Conservation (phyloP, 1,139 yeast genomes). For the Geotrichum bryndzae region DNA sequence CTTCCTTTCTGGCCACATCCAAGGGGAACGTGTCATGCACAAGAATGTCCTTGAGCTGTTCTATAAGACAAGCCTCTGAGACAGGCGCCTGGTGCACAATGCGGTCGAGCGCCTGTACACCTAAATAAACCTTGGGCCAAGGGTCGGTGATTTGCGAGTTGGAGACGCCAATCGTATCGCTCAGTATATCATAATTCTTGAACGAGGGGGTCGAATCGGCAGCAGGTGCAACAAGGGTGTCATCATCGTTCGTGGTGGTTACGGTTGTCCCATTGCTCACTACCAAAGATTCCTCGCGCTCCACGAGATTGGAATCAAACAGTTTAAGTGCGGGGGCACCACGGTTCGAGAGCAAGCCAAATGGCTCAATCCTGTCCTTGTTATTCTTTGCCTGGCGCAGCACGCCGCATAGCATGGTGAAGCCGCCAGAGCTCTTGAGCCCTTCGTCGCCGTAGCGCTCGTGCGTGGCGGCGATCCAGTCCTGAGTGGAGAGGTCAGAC, state of each 20-base stretch:
- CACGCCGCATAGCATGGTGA: slow-evolving; percentile 69
- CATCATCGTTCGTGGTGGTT: background rate
- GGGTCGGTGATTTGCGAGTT: slow-evolving; percentile 56
- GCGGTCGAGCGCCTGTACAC: slow-evolving; percentile 42
- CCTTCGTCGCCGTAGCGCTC: slow-evolving; percentile 21
- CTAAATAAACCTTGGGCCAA: slow-evolving; percentile 67
- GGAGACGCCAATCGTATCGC: slow-evolving; percentile 49
- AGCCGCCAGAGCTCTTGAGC: slow-evolving; percentile 67
- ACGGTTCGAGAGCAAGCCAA: slow-evolving; percentile 35
- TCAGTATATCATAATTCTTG: slow-evolving; percentile 16
- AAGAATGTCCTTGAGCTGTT: slow-evolving; percentile 49
- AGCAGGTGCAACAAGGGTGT: background rate
- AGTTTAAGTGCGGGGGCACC: slow-evolving; percentile 15
- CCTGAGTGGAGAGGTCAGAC: slow-evolving; percentile 37
- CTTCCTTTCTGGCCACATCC: slow-evolving; percentile 22
- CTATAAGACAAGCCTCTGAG: slow-evolving; percentile 43
- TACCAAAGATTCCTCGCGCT: background rate
- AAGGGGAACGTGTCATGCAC: slow-evolving; percentile 43
- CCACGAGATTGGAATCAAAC: slow-evolving; percentile 1
- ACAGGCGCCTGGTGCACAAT: slow-evolving; percentile 36
- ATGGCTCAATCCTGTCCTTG: slow-evolving; percentile 39
- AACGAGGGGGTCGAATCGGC: background rate
- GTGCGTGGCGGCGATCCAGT: slow-evolving; percentile 39
- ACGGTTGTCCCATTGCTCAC: background rate
- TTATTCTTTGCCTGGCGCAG: slow-evolving; percentile 32